Conservation (phyloP, 2,329 filamentous ascomycete species). For the Rhynchosporium graminicola region DNA sequence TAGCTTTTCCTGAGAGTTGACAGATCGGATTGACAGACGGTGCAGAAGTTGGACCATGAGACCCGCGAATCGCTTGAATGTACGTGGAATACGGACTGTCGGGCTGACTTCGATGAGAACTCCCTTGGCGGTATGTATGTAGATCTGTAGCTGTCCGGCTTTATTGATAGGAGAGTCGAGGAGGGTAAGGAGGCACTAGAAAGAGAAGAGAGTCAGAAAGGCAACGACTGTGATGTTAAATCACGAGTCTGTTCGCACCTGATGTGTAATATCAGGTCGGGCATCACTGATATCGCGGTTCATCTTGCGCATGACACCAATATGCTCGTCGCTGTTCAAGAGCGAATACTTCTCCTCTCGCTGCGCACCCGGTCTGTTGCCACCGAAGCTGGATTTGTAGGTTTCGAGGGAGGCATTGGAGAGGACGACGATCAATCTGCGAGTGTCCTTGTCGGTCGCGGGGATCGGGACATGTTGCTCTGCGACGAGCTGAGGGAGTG, state of each 20-base stretch:
- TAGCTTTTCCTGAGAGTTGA: constrained; percentile 95
- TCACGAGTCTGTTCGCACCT: constrained; percentile 61
- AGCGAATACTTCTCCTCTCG: constrained; percentile 92
- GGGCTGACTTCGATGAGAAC: constrained; percentile 97
- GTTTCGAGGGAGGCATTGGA: constrained; percentile 98
- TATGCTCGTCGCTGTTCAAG: constrained; percentile 98
- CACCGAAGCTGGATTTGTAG: constrained; percentile 84
- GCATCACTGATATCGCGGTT: constrained; percentile 98
- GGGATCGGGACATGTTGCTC: constrained; percentile 88
- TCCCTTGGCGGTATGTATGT: constrained; percentile 96
- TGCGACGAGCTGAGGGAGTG: constrained; percentile 86
- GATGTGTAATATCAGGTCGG: constrained; percentile 95
- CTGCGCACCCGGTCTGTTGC: constrained; percentile 61
- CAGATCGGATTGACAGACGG: constrained; percentile 91
- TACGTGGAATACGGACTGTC: constrained; percentile 95
- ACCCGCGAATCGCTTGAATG: constrained; percentile 98
- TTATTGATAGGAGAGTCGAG: constrained; percentile 99
- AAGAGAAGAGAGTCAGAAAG: constrained; percentile 27
- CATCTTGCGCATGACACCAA: constrained; percentile 99
- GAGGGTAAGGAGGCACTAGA: constrained; percentile 90
- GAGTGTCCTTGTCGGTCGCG: constrained; percentile 82
- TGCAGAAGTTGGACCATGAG: constrained; percentile 98
- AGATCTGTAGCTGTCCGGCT: constrained; percentile 94
- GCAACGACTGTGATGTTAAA: constrained; percentile 30
- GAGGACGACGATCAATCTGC: constrained; percentile 90